phyloP scores from a whole-genome alignment of 2,329 filamentous ascomycete species.

The Aspergillus uvarum region DNA sequence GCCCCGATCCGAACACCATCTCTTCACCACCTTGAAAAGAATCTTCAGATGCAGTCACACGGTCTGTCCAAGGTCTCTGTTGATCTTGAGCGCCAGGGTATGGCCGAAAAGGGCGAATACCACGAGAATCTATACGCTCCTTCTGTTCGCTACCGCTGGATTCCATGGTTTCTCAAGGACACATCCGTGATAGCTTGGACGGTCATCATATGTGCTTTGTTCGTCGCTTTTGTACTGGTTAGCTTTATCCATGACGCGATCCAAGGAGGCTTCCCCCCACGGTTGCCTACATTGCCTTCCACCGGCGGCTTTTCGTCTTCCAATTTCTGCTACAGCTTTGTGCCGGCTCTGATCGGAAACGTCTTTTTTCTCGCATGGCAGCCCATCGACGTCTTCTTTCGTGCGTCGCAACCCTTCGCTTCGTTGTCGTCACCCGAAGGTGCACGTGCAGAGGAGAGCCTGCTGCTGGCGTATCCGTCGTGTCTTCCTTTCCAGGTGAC shows the following conservation, averaged over 20 bases:
- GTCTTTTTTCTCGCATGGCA: constrained; percentile 60
- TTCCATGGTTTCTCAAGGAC: constrained; percentile 74
- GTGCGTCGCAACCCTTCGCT: constrained; percentile 59
- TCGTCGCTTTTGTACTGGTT: constrained; percentile 71
- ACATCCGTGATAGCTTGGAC: constrained; percentile 65
- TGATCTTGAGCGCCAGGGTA: constrained; percentile 41
- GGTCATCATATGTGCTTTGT: constrained; percentile 59
- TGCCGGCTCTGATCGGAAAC: constrained; percentile 59
- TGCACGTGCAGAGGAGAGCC: constrained; percentile 53
- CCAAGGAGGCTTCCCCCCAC: constrained; percentile 68
- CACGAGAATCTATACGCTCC: constrained; percentile 54
- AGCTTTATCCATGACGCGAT: constrained; percentile 73
- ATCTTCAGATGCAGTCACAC: constrained; percentile 29
- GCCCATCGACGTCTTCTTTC: constrained; percentile 60
- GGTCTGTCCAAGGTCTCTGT: constrained; percentile 36
- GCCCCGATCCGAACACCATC: constrained; percentile 48
- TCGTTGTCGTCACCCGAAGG: constrained; percentile 54
- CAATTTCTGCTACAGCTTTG: constrained; percentile 78
- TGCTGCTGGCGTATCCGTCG: constrained; percentile 59
- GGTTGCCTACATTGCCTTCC: constrained; percentile 61
- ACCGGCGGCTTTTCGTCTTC: constrained; percentile 73
- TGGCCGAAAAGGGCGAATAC: constrained; percentile 43
- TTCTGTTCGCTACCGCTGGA: constrained; percentile 62
- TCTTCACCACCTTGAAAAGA: constrained; percentile 33
- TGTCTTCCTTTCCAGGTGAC: constrained; percentile 55